Evolutionary conservation across 2,329 filamentous ascomycete genomes (phyloP).

Genomic region (Trichoderma semiorbis): DNA sequence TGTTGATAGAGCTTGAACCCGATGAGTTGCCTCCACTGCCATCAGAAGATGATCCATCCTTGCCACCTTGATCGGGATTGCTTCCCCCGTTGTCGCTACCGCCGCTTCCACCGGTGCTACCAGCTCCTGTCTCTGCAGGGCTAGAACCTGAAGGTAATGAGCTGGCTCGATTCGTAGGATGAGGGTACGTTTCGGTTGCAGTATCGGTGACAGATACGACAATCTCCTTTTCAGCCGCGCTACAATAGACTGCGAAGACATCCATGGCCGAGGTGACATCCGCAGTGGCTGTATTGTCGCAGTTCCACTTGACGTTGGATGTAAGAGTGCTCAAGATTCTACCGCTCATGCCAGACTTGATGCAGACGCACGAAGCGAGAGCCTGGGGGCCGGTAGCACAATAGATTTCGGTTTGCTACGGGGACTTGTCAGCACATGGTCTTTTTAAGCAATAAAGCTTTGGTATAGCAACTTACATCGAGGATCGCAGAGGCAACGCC

Average conservation of each 20-base stretch:
- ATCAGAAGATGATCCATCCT: background rate
- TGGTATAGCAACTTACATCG: conserved; percentile 31
- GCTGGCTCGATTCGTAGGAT: conserved; percentile 21
- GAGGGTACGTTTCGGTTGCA: conserved; percentile 19
- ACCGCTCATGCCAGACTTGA: conserved; percentile 47
- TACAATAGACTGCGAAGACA: conserved; percentile 49
- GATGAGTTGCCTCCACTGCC: conserved; percentile 16
- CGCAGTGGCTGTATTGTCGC: conserved; percentile 40
- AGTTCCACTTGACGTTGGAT: conserved; percentile 43
- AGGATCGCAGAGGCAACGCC: conserved; percentile 43
- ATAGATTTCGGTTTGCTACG: conserved; percentile 32
- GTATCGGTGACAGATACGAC: conserved; percentile 42
- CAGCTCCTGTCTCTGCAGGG: conserved; percentile 12
- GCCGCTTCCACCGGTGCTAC: conserved; percentile 20
- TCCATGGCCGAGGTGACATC: conserved; percentile 45
- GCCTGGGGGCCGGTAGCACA: conserved; percentile 47
- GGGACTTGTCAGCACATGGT: background rate
- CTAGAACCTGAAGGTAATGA: conserved; percentile 1
- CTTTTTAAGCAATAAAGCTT: too few relatives aligned
- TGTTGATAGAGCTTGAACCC: conserved; percentile 22
- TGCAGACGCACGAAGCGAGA: conserved; percentile 50
- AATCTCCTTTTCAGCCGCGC: conserved; percentile 43
- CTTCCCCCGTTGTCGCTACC: background rate
- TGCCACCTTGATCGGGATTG: conserved; percentile 2
- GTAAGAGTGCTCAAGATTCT: conserved; percentile 43